phyloP scores from a whole-genome alignment of 78 protist genomes.

The Dictyostelium brefeldianum region DNA sequence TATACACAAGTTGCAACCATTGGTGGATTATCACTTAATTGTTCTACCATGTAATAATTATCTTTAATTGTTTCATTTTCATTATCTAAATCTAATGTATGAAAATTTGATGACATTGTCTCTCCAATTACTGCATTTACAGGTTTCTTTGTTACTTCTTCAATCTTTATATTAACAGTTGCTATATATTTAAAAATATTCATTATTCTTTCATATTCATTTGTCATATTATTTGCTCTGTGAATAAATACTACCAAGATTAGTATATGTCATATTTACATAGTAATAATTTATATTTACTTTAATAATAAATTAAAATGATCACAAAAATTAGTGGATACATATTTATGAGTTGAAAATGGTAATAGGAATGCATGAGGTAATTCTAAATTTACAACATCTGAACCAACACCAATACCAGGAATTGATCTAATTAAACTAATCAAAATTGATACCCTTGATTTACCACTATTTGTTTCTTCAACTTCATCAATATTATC shows the following conservation, averaged over 20 bases:
- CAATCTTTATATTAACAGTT: neutral
- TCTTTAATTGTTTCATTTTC: neutral
- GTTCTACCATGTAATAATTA: neutral
- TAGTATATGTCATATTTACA: too few species aligned
- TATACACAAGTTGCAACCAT: neutral
- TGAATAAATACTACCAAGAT: too few species aligned
- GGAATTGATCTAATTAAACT: neutral
- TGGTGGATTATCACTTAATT: neutral
- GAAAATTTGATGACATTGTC: neutral
- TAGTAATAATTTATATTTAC: too few species aligned
- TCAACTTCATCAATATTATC: too few species aligned
- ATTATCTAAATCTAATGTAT: neutral
- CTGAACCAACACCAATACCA: neutral
- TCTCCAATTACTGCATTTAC: neutral
- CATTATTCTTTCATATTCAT: neutral
- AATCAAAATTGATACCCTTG: too few species aligned
- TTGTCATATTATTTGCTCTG: constrained; percentile 11
- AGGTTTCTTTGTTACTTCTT: neutral
- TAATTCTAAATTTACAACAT: neutral
- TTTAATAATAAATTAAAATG: neutral
- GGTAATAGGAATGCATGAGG: neutral
- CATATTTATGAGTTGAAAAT: neutral
- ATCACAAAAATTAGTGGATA: neutral
- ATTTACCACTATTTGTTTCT: too few species aligned
- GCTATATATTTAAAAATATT: neutral